Conservation (phyloP, 73 alveolate genomes). For the Durusdinium trenchii region DNA sequence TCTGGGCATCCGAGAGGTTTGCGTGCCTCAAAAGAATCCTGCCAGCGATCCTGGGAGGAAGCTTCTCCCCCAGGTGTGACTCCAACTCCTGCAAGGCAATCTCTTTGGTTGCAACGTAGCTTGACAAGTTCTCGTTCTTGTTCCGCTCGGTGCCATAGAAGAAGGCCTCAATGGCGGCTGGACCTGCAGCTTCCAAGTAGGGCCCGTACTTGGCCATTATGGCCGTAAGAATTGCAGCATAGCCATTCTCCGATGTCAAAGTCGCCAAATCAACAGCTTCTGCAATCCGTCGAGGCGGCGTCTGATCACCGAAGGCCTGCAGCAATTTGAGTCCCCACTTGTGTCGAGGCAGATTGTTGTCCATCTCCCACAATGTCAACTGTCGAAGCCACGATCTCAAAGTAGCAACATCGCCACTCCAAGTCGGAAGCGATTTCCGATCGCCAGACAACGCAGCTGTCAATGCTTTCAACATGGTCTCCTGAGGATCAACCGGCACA, state of each 20-base stretch:
- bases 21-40: slow-evolving; percentile 12
- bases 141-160: background rate
- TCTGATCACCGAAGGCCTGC: background rate
- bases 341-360: background rate
- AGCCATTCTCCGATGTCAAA: background rate
- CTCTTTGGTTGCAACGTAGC: background rate
- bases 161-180: background rate
- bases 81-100: background rate
- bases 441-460: background rate
- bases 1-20: background rate
- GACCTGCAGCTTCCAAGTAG: background rate
- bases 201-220: background rate
- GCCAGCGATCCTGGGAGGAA: background rate
- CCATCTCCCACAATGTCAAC: slow-evolving; percentile 17
- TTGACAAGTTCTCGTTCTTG: background rate
- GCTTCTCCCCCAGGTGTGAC: background rate
- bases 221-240: background rate
- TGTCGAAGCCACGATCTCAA: background rate
- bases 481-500: background rate
- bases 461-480: background rate
- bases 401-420: background rate
- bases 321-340: background rate
- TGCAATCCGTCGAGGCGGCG: background rate
- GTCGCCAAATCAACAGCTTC: background rate
- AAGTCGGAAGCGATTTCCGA: background rate